Evolutionary conservation across 805 yeast species (phyloP), one percentile per base, ranked within the genome.

Genomic region (Zygotorulaspora sp.): DNA sequence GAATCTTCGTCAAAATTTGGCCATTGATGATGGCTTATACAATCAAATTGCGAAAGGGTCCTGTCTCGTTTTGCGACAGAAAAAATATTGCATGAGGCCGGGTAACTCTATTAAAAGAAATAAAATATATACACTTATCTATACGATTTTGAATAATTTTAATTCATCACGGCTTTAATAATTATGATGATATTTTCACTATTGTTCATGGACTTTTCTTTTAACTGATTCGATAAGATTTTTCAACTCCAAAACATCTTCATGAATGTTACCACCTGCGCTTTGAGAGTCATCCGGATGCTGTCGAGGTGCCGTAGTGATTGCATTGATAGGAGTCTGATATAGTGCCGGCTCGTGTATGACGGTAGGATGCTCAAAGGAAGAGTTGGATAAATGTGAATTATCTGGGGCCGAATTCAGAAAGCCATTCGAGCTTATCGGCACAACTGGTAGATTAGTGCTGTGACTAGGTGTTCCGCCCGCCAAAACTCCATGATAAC

Each of bases 161-260:
- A n/a, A n/a, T n/a, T n/a, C n/a, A n/a, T n/a, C n/a, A n/a, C n/a
- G n/a, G n/a, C n/a, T n/a, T n/a, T n/a, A 23, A 23, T 5, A 23
- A 7, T 23, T 5, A 23, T 11, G 7, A 5, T 11, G 26, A 23
- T 13, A 23, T 7, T 23, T 7, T 23, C 12, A 13, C 24, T 20
- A 28, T 8, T 24, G 14, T 21, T 30, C 37, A 30, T 42, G 43
- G 11, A 57, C 53, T 20, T 47, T 55, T 27, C 45, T 48, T 36
- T 50, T 55, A 10, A 57, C 63, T 3, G 59, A 51, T 14, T 52
- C 59, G 24, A 58, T 54, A 3, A 58, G 38, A 9, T 44, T 38
- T 28, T 54, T 53, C 24, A 58, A 39, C 36, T 58, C 61, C 11
- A 38, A 23, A 11, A 47, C 18, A 28, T 40, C 40, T 6, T 35